Evolutionary conservation across 371 early-diverging fungal species (phyloP).

Genomic region (Capillidium heterosporum): DNA sequence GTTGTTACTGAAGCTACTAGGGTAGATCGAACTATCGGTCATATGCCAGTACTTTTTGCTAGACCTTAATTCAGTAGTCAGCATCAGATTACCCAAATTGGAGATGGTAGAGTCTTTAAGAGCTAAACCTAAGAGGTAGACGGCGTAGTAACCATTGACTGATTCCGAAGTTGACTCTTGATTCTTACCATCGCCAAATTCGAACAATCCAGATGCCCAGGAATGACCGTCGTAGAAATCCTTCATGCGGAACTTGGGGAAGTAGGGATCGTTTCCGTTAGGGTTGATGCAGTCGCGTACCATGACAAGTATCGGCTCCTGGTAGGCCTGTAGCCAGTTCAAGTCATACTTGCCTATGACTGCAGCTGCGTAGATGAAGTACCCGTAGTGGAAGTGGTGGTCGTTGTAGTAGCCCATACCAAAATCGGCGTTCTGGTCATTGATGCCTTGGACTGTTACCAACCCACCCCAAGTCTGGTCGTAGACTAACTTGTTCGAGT

Average conservation of each 20-base stretch:
- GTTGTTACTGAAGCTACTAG: conserved; percentile 26
- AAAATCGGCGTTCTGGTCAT: conserved; percentile 21
- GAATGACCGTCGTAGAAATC: conserved; percentile 66
- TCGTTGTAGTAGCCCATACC: conserved; percentile 45
- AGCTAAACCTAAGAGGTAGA: conserved; percentile 37
- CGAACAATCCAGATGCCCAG: conserved; percentile 58
- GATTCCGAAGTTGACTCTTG: conserved; percentile 61
- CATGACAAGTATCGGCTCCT: conserved; percentile 19
- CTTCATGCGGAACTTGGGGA: conserved; percentile 42
- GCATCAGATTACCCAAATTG: conserved; percentile 21
- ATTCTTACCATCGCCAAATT: conserved; percentile 43
- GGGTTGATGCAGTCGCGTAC: conserved; percentile 52
- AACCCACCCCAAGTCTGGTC: conserved; percentile 47
- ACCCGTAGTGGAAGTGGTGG: conserved; percentile 71
- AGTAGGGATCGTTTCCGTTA: conserved; percentile 23
- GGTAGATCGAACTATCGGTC: conserved; percentile 18
- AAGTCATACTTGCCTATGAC: conserved; percentile 41
- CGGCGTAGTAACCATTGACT: conserved; percentile 52
- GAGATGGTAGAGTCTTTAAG: conserved; percentile 18
- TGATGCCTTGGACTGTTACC: conserved; percentile 24
- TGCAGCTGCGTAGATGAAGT: conserved; percentile 41
- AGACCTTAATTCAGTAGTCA: conserved; percentile 33
- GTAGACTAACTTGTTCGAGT: conserved; percentile 33
- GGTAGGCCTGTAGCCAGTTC: conserved; percentile 19
- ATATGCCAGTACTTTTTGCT: conserved; percentile 37